A percentile compares a stretch with the other conserved stretches of the same genome.
phyloP scores from a whole-genome alignment of 352 stramenopile species.

The Globisporangium solare region DNA sequence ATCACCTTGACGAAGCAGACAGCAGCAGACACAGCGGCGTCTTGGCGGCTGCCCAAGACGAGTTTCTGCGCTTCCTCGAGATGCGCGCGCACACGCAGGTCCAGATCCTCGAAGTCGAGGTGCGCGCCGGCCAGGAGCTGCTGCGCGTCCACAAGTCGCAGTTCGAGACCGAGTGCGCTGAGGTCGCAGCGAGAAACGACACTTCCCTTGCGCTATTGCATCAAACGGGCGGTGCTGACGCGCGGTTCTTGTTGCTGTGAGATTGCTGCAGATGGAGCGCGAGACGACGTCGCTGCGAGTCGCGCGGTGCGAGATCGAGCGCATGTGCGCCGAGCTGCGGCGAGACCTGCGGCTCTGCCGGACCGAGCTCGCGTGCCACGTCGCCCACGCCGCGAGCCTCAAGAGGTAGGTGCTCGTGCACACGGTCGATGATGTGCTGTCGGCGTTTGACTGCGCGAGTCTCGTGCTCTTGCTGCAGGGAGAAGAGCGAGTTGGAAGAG shows the following conservation, averaged over 20 bases:
- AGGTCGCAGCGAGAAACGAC: constrained; percentile 17
- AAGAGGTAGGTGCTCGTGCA: constrained; percentile 30
- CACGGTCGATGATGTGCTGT: not conserved
- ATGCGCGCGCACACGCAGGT: constrained; percentile 33
- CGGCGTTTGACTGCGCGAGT: not conserved
- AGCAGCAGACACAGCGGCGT: no score
- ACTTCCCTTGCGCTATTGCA: no score
- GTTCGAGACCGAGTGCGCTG: constrained; percentile 37
- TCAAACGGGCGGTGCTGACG: no score
- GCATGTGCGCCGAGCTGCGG: constrained; percentile 42
- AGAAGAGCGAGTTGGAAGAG: constrained; percentile 48
- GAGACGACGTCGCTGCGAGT: constrained; percentile 42
- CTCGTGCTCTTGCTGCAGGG: constrained; percentile 17
- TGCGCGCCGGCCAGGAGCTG: constrained; percentile 54
- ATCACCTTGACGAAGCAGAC: not conserved
- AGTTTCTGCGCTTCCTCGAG: constrained; percentile 45
- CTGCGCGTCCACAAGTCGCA: constrained; percentile 51
- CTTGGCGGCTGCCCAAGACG: constrained; percentile 10
- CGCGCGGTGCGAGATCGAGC: constrained; percentile 32
- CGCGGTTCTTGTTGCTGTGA: not conserved
- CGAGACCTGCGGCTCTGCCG: constrained; percentile 39
- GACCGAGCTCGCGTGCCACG: constrained; percentile 46
- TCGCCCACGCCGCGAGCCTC: constrained; percentile 35
- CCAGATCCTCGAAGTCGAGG: constrained; percentile 56
- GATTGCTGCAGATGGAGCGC: constrained; percentile 35